Base-by-base conservation (phyloP, 176 grass and related monocot species). In the Rhynchospora breviuscula region DNA sequence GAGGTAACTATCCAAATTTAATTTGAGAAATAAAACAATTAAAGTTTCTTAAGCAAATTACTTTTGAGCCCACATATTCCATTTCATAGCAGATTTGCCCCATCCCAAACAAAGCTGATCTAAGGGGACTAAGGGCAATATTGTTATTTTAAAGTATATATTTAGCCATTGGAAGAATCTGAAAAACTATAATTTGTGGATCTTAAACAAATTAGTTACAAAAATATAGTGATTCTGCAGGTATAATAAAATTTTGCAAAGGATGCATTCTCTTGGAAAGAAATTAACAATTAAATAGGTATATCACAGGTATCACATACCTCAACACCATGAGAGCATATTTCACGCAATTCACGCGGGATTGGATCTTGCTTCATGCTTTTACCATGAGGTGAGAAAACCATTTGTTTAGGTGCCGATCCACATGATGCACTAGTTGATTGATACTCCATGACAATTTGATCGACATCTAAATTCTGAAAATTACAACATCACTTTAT, bases 401-500 rank as follows among this genome's bases (percentile, higher is more conserved):
- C 49, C 60, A 73, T 84, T 52, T 88, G 47, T 49, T 88, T 31
- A 8, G 84, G 82, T 83, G 84, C 72, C 80, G 44, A 89, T 22
- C 87, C 89, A 88, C 74, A 90, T 29, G 93, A 88, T 73, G 89
- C 92, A 82, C 54, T 79, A 23, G 68, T 90, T 83, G 88, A 83
- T 91, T 98, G 91, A 77, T 93, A 93, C 65, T 98, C 92, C 96
- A 93, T 93, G 59, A 98, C 91, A 82, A 98, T 95, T 90, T 53
- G 92, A 60, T 98, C 96, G 44, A 98, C 86, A 29, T 98, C 96
- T 73, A 98, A 91, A 87, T 81, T 90, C 96, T 98, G 86, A 66
- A 88, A 84, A 59, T 85, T 54, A 91, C 85, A 85, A 79, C 67
- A n/a, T 77, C 72, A 77, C 22, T 77, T 77, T 29, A 54, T 29